A percentile compares a stretch with the other conserved stretches of the same genome.
phyloP scores from a whole-genome alignment of 192 early-diverging fungal species.

The Coemansia sp. region DNA sequence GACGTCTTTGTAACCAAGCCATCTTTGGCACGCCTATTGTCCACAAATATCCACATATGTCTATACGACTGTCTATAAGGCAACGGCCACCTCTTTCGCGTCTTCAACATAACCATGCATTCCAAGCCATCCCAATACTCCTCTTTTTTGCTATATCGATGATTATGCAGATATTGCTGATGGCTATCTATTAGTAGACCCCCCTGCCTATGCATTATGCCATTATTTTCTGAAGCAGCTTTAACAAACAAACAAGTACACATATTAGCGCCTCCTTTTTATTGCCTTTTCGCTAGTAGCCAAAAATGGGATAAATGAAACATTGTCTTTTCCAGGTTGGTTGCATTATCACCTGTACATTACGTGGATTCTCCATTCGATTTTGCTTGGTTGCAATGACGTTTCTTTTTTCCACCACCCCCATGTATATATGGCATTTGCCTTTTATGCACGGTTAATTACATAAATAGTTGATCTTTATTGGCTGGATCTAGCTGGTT shows the following conservation, averaged over 20 bases:
- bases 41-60: no score
- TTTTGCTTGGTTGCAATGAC: background rate
- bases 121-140: constrained; percentile 1
- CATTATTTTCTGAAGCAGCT: constrained; percentile 1
- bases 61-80: background rate
- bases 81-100: constrained; percentile 1
- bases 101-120: constrained; percentile 6
- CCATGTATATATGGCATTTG: background rate
- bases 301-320: constrained; percentile 13
- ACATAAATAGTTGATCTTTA: constrained; percentile 8
- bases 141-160: constrained; percentile 22
- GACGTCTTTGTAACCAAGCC: no score
- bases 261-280: constrained; percentile 5
- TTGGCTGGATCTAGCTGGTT: constrained; percentile 1
- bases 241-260: constrained; percentile 5
- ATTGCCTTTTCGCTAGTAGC: constrained; percentile 1
- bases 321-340: constrained; percentile 3
- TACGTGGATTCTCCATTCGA: constrained; percentile 7
- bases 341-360: constrained; percentile 14
- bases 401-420: background rate
- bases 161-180: constrained; percentile 51
- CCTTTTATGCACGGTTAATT: constrained; percentile 4
- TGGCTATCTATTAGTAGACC: constrained; percentile 24
- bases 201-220: constrained; percentile 4
- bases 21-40: no score